Percentiles rank a stretch among this genome's conserved stretches.
Evolutionary conservation across 495 filamentous ascomycete species (phyloP).

Genomic region (Penicillium pulvis): DNA sequence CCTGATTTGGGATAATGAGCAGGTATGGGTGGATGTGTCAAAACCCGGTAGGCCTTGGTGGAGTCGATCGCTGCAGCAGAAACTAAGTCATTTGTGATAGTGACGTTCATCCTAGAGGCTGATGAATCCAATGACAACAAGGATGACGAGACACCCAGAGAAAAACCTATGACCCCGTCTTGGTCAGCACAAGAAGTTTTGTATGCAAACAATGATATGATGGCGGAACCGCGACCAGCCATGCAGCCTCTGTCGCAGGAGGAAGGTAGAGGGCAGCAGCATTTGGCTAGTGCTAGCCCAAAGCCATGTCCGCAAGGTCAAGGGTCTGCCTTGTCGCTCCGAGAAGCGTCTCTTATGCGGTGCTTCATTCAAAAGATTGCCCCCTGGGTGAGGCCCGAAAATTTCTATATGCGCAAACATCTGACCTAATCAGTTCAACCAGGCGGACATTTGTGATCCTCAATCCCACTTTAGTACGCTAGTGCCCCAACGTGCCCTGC

Average conservation of each 20-base stretch:
- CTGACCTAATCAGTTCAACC: neutral
- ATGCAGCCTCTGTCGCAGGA: neutral
- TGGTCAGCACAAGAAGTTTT: neutral
- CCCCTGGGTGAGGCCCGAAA: constrained; percentile 31
- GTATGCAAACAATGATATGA: neutral
- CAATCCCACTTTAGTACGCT: constrained; percentile 39
- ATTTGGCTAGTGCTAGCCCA: constrained; percentile 1
- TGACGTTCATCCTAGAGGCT: constrained; percentile 38
- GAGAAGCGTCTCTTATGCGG: constrained; percentile 39
- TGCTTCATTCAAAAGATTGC: constrained; percentile 39
- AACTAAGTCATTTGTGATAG: constrained; percentile 13
- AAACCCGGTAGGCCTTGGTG: constrained; percentile 25
- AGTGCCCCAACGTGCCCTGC: constrained; percentile 35
- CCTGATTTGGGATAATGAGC: constrained; percentile 36
- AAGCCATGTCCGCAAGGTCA: constrained; percentile 1
- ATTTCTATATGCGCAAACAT: neutral
- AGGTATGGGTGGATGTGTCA: constrained; percentile 38
- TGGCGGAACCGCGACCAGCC: neutral
- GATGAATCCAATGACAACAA: constrained; percentile 20
- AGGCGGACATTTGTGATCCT: constrained; percentile 42
- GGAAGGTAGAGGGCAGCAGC: neutral
- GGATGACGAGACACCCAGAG: neutral
- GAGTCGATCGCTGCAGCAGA: neutral
- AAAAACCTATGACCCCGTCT: neutral
- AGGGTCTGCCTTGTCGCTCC: constrained; percentile 20